phyloP scores from a whole-genome alignment of 768 basidiomycete genomes.

The Termitomyces sp. region DNA sequence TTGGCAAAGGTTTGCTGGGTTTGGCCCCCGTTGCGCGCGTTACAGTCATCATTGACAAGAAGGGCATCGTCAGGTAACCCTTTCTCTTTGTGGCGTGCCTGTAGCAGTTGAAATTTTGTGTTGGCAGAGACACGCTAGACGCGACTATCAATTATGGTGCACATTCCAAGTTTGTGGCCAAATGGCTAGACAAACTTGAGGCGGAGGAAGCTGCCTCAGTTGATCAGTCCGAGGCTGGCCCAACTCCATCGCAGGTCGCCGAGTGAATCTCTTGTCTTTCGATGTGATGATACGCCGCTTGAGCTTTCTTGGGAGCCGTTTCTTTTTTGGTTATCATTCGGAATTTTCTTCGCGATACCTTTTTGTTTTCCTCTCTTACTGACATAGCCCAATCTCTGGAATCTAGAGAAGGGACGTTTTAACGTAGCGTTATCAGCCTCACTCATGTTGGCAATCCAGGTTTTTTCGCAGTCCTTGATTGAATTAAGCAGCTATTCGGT shows the following conservation, averaged over 20 bases:
- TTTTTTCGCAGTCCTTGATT: not conserved
- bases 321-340: not conserved
- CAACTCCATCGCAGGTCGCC: not conserved
- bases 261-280: not conserved
- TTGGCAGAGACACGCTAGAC: constrained; percentile 54
- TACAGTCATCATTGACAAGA: constrained; percentile 74
- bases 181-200: constrained; percentile 52
- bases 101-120: not conserved
- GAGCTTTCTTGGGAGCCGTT: not conserved
- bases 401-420: no score
- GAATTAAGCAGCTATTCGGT: not conserved
- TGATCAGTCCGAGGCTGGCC: not conserved
- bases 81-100: constrained; percentile 1
- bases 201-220: constrained; percentile 10
- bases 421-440: no score
- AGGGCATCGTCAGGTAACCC: constrained; percentile 65
- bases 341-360: not conserved
- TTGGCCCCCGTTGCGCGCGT: constrained; percentile 56
- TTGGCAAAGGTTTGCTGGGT: constrained; percentile 70
- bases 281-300: not conserved
- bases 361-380: not conserved
- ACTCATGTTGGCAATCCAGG: no score
- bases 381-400: not conserved
- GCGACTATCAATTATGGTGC: constrained; percentile 61
- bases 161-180: constrained; percentile 70